Evolutionary conservation across 495 filamentous ascomycete genomes (phyloP).

Genomic region (Neurospora hispaniola): DNA sequence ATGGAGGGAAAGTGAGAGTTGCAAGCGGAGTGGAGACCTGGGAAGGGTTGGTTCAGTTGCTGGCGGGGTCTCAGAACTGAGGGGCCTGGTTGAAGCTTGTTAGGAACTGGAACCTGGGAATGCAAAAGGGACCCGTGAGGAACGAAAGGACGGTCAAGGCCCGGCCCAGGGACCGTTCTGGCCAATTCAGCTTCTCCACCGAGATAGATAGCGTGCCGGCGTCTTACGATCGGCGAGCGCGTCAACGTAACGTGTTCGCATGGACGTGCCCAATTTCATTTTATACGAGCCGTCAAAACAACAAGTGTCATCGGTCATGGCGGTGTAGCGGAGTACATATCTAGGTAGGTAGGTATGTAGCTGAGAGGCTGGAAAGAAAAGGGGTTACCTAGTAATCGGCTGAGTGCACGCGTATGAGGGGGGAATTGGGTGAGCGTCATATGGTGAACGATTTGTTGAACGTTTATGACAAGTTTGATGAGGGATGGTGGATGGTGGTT

Average conservation of each 20-base stretch:
- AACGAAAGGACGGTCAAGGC: background rate
- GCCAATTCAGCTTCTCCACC: background rate
- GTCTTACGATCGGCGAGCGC: background rate
- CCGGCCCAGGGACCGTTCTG: background rate
- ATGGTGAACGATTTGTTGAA: background rate
- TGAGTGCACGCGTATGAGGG: background rate
- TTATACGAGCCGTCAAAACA: background rate
- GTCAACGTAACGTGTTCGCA: slow-evolving; percentile 1
- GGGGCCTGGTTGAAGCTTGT: background rate
- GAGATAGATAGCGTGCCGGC: background rate
- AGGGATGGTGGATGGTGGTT: background rate
- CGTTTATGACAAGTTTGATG: background rate
- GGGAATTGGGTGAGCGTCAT: background rate
- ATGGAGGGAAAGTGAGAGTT: background rate
- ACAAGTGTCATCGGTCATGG: background rate
- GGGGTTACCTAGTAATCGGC: background rate
- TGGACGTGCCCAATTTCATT: background rate
- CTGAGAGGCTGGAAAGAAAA: background rate
- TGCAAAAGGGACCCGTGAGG: background rate
- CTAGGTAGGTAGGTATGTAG: background rate
- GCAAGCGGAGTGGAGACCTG: background rate
- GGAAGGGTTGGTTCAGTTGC: background rate
- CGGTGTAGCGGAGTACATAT: background rate
- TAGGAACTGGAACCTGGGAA: background rate
- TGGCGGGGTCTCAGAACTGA: background rate